phyloP scores from a whole-genome alignment of 1,139 yeast species.

The Pichia sorboxylosa region DNA sequence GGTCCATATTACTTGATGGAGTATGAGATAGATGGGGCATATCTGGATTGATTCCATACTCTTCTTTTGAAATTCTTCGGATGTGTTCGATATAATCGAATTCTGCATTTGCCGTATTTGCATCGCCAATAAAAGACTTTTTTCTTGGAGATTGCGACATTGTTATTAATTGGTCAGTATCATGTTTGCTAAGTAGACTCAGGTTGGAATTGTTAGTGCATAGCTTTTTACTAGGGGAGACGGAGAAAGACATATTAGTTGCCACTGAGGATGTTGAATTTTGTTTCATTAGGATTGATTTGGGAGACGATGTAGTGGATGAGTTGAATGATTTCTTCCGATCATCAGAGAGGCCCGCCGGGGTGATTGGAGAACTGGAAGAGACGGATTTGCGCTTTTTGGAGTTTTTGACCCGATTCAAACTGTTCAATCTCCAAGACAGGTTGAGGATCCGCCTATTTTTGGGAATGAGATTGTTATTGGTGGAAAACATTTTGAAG shows the following conservation, averaged over 20 bases:
- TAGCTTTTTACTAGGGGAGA: background rate
- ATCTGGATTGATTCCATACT: constrained; percentile 20
- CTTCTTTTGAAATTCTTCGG: constrained; percentile 23
- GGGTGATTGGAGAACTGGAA: constrained; percentile 2
- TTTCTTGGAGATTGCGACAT: background rate
- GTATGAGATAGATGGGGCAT: constrained; percentile 1
- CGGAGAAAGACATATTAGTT: background rate
- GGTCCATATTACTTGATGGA: too few species aligned
- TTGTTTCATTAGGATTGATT: background rate
- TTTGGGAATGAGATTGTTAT: constrained; percentile 22
- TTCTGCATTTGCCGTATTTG: constrained; percentile 11
- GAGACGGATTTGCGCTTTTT: background rate
- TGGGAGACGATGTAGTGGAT: background rate
- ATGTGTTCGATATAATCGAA: constrained; percentile 27
- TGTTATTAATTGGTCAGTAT: background rate
- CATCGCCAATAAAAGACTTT: background rate
- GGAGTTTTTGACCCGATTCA: constrained; percentile 16
- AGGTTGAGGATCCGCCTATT: constrained; percentile 23
- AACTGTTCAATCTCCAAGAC: constrained; percentile 24
- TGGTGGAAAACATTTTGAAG: constrained; percentile 24
- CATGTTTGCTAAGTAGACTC: constrained; percentile 3
- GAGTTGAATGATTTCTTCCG: constrained; percentile 1
- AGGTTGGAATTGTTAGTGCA: constrained; percentile 1
- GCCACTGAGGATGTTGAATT: background rate
- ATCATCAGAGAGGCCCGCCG: background rate